A percentile compares a stretch with the other conserved stretches of the same genome.
These are phyloP conservation scores for Plasmodium falciparum DNA, from an alignment of 169 alveolate species.

Conservation along the genomic window DNA sequence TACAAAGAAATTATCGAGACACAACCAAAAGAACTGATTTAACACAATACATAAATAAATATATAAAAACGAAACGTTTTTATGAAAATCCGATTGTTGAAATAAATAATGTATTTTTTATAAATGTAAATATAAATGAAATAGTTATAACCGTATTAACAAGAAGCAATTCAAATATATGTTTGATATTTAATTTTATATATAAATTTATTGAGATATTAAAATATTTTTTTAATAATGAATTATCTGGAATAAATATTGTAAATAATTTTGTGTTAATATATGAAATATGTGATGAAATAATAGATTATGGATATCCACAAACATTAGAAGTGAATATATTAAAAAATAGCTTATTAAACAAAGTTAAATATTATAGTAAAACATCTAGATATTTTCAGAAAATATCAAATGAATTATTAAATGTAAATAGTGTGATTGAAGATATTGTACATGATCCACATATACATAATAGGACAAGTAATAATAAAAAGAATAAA, in stretches of 20 bases:
- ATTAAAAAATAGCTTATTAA: slow-evolving; percentile 89
- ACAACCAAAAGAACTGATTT: slow-evolving; percentile 29
- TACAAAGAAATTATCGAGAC: slow-evolving; percentile 56
- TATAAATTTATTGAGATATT: slow-evolving; percentile 73
- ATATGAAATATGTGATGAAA: slow-evolving; percentile 97
- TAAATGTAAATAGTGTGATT: slow-evolving; percentile 37
- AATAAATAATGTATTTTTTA: slow-evolving; percentile 67
- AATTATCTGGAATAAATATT: slow-evolving; percentile 79
- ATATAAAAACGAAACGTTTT: slow-evolving; percentile 62
- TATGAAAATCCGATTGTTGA: slow-evolving; percentile 59
- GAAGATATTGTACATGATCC: slow-evolving; percentile 50
- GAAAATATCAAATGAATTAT: slow-evolving; percentile 37
- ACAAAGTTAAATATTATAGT: slow-evolving; percentile 71
- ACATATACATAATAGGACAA: not conserved
- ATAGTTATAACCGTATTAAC: slow-evolving; percentile 64
- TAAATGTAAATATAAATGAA: slow-evolving; percentile 58
- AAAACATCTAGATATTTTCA: slow-evolving; percentile 51
- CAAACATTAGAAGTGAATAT: slow-evolving; percentile 94
- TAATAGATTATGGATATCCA: slow-evolving; percentile 97
- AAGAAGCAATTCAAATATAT: slow-evolving; percentile 41
- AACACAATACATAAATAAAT: slow-evolving; percentile 32
- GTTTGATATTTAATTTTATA: slow-evolving; percentile 62
- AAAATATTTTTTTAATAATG: slow-evolving; percentile 52
- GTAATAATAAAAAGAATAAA: slow-evolving; percentile 19
- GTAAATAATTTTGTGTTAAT: slow-evolving; percentile 96